Percentiles rank a stretch among this genome's conserved stretches.
These are phyloP conservation scores for Globisporangium takayamanum DNA, from an alignment of 352 stramenopile genomes.

Conservation along the genomic window DNA sequence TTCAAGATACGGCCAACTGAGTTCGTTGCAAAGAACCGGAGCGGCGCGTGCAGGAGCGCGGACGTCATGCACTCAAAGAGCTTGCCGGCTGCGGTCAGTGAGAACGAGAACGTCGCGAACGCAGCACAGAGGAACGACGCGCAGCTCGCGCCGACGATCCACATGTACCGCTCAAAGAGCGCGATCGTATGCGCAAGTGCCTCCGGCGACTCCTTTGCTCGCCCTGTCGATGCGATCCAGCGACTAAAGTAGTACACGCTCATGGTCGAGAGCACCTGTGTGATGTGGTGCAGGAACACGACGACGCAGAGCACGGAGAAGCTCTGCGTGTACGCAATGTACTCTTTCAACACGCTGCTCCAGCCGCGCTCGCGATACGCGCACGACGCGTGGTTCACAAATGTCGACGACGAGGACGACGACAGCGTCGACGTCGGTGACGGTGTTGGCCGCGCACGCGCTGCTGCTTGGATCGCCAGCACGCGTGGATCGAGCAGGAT, in stretches of 20 bases:
- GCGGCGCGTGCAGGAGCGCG: constrained; percentile 29
- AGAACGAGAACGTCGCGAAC: constrained; percentile 26
- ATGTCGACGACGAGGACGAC: constrained; percentile 3
- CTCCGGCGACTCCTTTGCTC: not conserved
- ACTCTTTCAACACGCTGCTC: constrained; percentile 22
- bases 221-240: constrained; percentile 24
- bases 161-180: constrained; percentile 20
- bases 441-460: not conserved
- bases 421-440: not conserved
- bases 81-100: constrained; percentile 20
- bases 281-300: constrained; percentile 24
- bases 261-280: constrained; percentile 23
- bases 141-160: constrained; percentile 26
- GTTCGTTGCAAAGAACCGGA: constrained; percentile 40
- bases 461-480: constrained; percentile 17
- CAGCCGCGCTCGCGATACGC: constrained; percentile 13
- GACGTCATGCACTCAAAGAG: constrained; percentile 43
- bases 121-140: constrained; percentile 25
- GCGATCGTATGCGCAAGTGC: constrained; percentile 3
- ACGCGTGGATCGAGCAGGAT: constrained; percentile 19
- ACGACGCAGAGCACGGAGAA: constrained; percentile 21
- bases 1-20: constrained; percentile 42
- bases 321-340: constrained; percentile 26
- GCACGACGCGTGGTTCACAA: constrained; percentile 10
- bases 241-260: constrained; percentile 33